These are phyloP conservation scores for Metschnikowia koreensis DNA, from an alignment of 805 yeast genomes.

Conservation along the genomic window DNA sequence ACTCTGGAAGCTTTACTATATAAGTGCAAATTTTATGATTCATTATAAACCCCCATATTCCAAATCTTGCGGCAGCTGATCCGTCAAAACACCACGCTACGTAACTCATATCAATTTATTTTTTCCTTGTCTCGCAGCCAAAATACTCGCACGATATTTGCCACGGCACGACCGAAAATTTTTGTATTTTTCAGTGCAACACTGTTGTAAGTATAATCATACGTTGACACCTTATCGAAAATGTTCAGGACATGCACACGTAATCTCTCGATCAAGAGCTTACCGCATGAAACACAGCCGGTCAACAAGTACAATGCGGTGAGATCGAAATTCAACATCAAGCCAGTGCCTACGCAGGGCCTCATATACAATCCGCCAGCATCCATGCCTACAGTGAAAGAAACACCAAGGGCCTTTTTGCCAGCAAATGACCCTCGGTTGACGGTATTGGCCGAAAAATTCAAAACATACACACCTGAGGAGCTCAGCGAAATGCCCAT, in stretches of 20 bases:
- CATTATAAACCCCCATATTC: too few relatives aligned
- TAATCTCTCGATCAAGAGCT: slow-evolving; percentile 18
- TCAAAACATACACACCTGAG: slow-evolving; percentile 29
- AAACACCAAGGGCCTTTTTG: slow-evolving; percentile 69
- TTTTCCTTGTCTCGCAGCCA: background rate
- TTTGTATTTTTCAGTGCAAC: slow-evolving; percentile 1
- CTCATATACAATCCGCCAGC: slow-evolving; percentile 64
- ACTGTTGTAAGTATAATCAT: background rate
- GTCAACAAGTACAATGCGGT: slow-evolving; percentile 55
- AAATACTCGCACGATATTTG: slow-evolving; percentile 4
- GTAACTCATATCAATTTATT: too few relatives aligned
- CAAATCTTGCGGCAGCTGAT: too few relatives aligned
- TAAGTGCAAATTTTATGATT: too few relatives aligned
- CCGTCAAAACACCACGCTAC: background rate
- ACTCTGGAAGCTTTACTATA: too few relatives aligned
- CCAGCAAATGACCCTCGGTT: slow-evolving; percentile 62
- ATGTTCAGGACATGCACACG: slow-evolving; percentile 16
- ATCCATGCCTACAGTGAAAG: slow-evolving; percentile 45
- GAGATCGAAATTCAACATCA: slow-evolving; percentile 66
- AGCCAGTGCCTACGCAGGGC: slow-evolving; percentile 57
- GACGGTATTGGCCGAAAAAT: slow-evolving; percentile 27
- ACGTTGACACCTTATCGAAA: background rate
- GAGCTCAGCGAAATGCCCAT: slow-evolving; percentile 41
- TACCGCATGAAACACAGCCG: slow-evolving; percentile 43
- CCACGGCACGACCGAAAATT: slow-evolving; percentile 18